Conservation (phyloP, 2,329 filamentous ascomycete species). For the Geosmithia flava region DNA sequence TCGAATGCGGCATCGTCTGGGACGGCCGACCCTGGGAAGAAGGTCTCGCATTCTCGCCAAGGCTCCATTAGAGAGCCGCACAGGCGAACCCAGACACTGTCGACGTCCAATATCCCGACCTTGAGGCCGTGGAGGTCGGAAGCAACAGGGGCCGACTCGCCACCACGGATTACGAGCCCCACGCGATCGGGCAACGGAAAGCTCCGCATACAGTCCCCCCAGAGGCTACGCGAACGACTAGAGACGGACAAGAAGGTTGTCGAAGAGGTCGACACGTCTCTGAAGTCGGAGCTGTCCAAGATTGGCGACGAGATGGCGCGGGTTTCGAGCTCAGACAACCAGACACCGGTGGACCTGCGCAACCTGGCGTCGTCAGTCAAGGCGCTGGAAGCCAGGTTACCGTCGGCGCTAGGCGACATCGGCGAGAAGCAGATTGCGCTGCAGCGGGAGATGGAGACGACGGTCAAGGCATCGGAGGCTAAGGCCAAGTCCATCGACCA, state of each 20-base stretch:
- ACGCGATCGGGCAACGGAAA: slow-evolving; percentile 24
- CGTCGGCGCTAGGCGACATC: slow-evolving; percentile 44
- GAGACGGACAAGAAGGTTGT: slow-evolving; percentile 70
- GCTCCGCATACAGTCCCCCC: slow-evolving; percentile 56
- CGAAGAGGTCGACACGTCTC: slow-evolving; percentile 52
- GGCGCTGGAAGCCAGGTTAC: slow-evolving; percentile 56
- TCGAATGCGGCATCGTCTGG: slow-evolving; percentile 8
- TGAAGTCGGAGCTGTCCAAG: slow-evolving; percentile 65
- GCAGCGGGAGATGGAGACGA: slow-evolving; percentile 58
- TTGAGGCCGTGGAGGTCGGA: slow-evolving; percentile 26
- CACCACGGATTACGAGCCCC: slow-evolving; percentile 13
- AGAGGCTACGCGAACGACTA: slow-evolving; percentile 73
- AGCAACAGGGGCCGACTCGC: slow-evolving; percentile 12
- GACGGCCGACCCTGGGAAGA: slow-evolving; percentile 4
- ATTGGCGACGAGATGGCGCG: slow-evolving; percentile 71
- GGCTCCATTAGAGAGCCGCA: slow-evolving; percentile 11
- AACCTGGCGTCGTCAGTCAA: slow-evolving; percentile 45
- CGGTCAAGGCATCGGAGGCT: slow-evolving; percentile 60
- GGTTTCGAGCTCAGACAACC: slow-evolving; percentile 19
- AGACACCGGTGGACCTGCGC: slow-evolving; percentile 26
- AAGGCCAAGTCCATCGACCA: slow-evolving; percentile 78
- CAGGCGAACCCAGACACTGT: slow-evolving; percentile 36
- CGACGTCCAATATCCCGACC: slow-evolving; percentile 41
- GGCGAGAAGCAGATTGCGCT: slow-evolving; percentile 49
- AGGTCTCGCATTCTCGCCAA: slow-evolving; percentile 8